Evolutionary conservation across 176 grass and related monocot genomes (phyloP).

Genomic region (Elaeis guineensis): DNA sequence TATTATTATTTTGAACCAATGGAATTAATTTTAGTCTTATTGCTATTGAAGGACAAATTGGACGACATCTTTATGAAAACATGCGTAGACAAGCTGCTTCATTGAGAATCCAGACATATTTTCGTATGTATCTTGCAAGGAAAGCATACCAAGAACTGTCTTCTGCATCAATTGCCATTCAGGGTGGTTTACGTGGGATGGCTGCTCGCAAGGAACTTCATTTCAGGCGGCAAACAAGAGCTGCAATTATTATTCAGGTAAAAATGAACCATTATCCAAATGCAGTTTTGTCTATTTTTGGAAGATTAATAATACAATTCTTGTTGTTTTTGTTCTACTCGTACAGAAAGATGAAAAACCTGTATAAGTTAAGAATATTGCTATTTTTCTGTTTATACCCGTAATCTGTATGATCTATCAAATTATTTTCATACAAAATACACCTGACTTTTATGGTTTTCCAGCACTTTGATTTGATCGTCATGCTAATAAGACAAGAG

Average conservation of each 20-base stretch:
- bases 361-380: no score
- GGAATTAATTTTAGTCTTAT: slow-evolving; percentile 28
- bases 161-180: slow-evolving; percentile 54
- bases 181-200: slow-evolving; percentile 76
- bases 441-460: no score
- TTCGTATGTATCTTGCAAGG: slow-evolving; percentile 71
- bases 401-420: no score
- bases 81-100: slow-evolving; percentile 72
- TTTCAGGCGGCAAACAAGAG: slow-evolving; percentile 56
- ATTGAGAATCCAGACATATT: slow-evolving; percentile 68
- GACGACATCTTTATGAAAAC: slow-evolving; percentile 57
- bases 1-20: neutral
- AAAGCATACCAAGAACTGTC: slow-evolving; percentile 48
- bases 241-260: slow-evolving; percentile 87
- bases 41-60: slow-evolving; percentile 60
- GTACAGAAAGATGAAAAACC: no score
- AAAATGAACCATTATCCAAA: neutral
- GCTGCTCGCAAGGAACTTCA: slow-evolving; percentile 61
- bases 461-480: no score
- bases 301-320: no score
- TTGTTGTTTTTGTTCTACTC: no score
- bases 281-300: no score
- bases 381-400: no score
- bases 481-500: no score
- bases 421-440: no score